Percentiles rank a stretch among this genome's conserved stretches.
Evolutionary conservation across 495 filamentous ascomycete species (phyloP).

Genomic region (Pyrenula massariospora): DNA sequence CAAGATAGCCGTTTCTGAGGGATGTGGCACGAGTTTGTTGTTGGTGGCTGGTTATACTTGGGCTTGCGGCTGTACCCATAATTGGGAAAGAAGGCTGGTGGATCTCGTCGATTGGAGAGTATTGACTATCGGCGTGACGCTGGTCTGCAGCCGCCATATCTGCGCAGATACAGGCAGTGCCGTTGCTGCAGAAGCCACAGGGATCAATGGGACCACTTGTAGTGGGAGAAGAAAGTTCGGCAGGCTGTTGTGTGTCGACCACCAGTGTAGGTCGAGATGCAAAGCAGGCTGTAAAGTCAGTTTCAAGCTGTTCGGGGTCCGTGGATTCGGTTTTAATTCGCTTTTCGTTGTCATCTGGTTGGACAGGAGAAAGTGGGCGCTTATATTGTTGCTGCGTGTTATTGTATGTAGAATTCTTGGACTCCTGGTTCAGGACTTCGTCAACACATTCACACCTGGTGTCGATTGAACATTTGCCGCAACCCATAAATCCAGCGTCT

Average conservation of each 20-base stretch:
- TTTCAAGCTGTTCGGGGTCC: slow-evolving; percentile 56
- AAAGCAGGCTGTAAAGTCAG: slow-evolving; percentile 63
- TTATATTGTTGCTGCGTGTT: slow-evolving; percentile 17
- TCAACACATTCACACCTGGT: slow-evolving; percentile 61
- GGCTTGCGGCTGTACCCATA: neutral
- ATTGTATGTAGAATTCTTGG: neutral
- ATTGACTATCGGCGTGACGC: neutral
- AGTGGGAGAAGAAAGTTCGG: slow-evolving; percentile 13
- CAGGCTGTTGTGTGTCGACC: slow-evolving; percentile 14
- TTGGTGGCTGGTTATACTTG: slow-evolving; percentile 4
- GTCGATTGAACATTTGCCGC: slow-evolving; percentile 48
- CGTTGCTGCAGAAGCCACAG: slow-evolving; percentile 82
- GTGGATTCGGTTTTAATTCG: slow-evolving; percentile 24
- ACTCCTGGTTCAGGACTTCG: slow-evolving; percentile 34
- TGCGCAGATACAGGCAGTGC: slow-evolving; percentile 74
- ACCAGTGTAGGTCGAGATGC: slow-evolving; percentile 18
- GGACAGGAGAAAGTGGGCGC: slow-evolving; percentile 20
- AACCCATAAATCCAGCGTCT: slow-evolving; percentile 38
- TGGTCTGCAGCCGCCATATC: slow-evolving; percentile 48
- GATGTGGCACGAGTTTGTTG: slow-evolving; percentile 15
- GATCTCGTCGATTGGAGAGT: neutral
- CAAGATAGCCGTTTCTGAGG: slow-evolving; percentile 32
- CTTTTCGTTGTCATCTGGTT: slow-evolving; percentile 16
- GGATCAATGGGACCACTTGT: slow-evolving; percentile 39
- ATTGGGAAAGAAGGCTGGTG: neutral